phyloP scores from a whole-genome alignment of 306 rosid species.

The Malus sieversii region DNA sequence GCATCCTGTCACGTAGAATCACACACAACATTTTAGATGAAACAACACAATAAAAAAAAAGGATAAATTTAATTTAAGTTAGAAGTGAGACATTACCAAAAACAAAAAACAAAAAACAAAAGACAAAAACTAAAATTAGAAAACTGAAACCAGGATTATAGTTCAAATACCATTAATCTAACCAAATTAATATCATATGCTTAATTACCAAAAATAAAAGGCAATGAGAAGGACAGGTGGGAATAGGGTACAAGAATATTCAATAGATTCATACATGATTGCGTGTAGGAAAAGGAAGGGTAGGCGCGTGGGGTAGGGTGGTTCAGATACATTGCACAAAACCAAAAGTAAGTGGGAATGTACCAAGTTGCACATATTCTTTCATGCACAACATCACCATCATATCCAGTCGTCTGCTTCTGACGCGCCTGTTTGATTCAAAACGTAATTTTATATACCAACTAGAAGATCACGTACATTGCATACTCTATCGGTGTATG shows the following conservation, averaged over 20 bases:
- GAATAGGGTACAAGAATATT: neutral
- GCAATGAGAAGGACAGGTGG: neutral
- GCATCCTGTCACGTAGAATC: too few species aligned
- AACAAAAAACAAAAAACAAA: too few species aligned
- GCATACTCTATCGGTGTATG: neutral
- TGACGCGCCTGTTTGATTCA: neutral
- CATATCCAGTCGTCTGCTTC: constrained; percentile 21
- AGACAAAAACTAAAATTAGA: neutral
- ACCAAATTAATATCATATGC: neutral
- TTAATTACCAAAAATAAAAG: neutral
- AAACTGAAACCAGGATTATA: neutral
- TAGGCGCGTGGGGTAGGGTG: neutral
- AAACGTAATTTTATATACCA: neutral
- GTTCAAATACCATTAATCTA: too few species aligned
- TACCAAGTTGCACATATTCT: constrained; percentile 17
- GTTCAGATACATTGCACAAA: constrained; percentile 26
- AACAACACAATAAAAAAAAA: too few species aligned
- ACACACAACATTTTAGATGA: neutral
- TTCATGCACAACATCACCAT: constrained; percentile 7
- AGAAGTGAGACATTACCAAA: too few species aligned
- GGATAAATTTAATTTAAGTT: too few species aligned
- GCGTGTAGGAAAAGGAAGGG: constrained; percentile 7
- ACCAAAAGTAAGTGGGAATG: constrained; percentile 1
- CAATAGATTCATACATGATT: neutral
- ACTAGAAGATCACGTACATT: neutral